Evolutionary conservation across 2,329 filamentous ascomycete species (phyloP).

Genomic region (Ambrosiella beaveri): DNA sequence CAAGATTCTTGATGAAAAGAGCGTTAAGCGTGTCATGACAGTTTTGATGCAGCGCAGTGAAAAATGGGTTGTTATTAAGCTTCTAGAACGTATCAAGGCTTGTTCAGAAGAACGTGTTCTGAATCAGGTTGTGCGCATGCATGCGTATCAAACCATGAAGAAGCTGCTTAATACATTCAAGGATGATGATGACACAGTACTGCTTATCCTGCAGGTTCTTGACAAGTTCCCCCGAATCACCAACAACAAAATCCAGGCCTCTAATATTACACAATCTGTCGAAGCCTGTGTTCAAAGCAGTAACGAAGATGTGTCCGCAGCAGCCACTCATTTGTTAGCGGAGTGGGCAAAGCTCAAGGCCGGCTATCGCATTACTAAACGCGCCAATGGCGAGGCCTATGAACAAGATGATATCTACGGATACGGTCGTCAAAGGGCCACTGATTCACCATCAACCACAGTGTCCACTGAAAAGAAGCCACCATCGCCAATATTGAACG

Average conservation of each 20-base stretch:
- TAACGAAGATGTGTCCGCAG: constrained; percentile 57
- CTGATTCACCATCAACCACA: constrained; percentile 17
- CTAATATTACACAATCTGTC: constrained; percentile 77
- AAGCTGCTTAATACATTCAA: constrained; percentile 69
- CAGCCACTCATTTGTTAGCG: constrained; percentile 54
- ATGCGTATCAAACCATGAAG: constrained; percentile 90
- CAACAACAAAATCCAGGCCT: constrained; percentile 91
- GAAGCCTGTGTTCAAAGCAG: constrained; percentile 48
- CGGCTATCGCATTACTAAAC: constrained; percentile 80
- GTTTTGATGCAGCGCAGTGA: constrained; percentile 95
- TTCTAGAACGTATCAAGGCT: constrained; percentile 73
- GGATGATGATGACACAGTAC: constrained; percentile 74
- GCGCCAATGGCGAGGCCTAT: constrained; percentile 36
- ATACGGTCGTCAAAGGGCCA: constrained; percentile 1
- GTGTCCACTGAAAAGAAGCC: constrained; percentile 32
- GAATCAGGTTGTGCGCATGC: constrained; percentile 83
- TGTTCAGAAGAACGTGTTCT: constrained; percentile 76
- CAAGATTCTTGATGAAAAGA: constrained; percentile 61
- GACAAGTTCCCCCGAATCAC: constrained; percentile 79
- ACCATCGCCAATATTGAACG: constrained; percentile 36
- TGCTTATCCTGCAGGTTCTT: constrained; percentile 80
- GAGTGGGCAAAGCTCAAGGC: constrained; percentile 82
- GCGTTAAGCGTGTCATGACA: constrained; percentile 88
- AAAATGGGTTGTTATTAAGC: constrained; percentile 96
- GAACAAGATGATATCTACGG: constrained; percentile 6